Conservation (phyloP, 495 filamentous ascomycete genomes). For the Apodospora peruviana region DNA sequence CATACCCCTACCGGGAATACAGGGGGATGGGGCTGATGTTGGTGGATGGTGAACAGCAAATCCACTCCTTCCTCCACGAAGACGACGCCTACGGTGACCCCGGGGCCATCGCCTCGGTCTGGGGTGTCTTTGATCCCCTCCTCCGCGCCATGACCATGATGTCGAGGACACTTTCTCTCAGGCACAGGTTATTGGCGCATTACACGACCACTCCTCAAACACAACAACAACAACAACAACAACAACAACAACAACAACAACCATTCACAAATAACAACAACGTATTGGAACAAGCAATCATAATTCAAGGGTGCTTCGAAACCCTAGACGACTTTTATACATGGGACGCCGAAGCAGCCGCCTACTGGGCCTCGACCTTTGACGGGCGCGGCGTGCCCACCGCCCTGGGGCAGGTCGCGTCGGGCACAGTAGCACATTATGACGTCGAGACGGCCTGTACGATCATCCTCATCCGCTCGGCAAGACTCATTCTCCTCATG, state of each 20-base stretch:
- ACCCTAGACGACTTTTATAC: constrained; percentile 15
- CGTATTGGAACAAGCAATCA: neutral
- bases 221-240: neutral
- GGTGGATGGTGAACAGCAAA: neutral
- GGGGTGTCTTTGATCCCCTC: constrained; percentile 8
- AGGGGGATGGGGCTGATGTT: neutral
- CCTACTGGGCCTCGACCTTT: constrained; percentile 19
- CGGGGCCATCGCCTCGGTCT: constrained; percentile 4
- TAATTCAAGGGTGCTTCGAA: constrained; percentile 13
- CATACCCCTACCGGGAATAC: neutral
- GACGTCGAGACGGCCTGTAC: constrained; percentile 20
- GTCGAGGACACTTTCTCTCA: constrained; percentile 11
- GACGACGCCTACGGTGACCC: constrained; percentile 4
- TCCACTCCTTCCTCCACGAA: constrained; percentile 8
- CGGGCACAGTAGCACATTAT: constrained; percentile 4
- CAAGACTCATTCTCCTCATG: constrained; percentile 14
- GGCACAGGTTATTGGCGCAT: constrained; percentile 7
- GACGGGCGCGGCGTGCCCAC: constrained; percentile 12
- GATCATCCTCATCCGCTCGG: constrained; percentile 17
- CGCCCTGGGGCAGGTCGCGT: constrained; percentile 12
- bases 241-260: neutral
- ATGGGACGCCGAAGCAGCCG: constrained; percentile 17
- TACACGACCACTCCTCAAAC: neutral
- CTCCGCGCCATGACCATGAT: constrained; percentile 11
- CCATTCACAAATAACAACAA: neutral